Base-by-base conservation (phyloP, 2,329 filamentous ascomycete genomes). In the Talaromyces funiculosus region DNA sequence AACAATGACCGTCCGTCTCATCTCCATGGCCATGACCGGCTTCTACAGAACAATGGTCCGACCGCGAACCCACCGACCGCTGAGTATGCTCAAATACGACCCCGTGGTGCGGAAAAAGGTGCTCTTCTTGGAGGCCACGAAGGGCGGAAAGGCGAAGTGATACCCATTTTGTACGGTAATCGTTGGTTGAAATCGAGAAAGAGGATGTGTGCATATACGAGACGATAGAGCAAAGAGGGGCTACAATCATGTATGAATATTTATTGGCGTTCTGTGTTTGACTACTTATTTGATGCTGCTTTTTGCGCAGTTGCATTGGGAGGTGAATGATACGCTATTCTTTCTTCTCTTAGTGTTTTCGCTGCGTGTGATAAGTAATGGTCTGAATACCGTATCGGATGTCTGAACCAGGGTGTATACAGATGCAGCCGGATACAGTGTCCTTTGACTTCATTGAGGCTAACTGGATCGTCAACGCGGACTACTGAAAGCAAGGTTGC, bases 81-180 rank as follows among this genome's bases (percentile, higher is more conserved):
- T 99, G 78, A 95, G 92, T 80, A 94, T 99, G 91, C 81, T 99
- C 69, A 99, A 99, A 82, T 99, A 99, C 78, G 94, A 99, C 74
- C 94, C 94, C 43, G 92, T 99, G 66, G 94, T 99, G 59, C 90
- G 92, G 75, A 91, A 93, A 81, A 90, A 96, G 79, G 94, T 99
- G 33, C 83, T 99, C 31, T 99, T 99, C 78, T 84, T 97, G 61
- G 94, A 99, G 75, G 86, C 90, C 72, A 97, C 96, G 74, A 89
- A 91, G 73, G 88, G 88, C 74, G 82, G 83, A 60, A 86, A 84
- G 77, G 67, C 68, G 49, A 74, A 73, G 69, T 77, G 69, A 70
- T 60, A n/a, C 43, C 29, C 10, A 33, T 35, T 22, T 29, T 35
- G 29, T 35, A 20, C 26, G 29, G 35, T 33, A 6, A 14, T 33